phyloP scores from a whole-genome alignment of 2,329 filamentous ascomycete genomes.

The Calonectria hawksworthii region DNA sequence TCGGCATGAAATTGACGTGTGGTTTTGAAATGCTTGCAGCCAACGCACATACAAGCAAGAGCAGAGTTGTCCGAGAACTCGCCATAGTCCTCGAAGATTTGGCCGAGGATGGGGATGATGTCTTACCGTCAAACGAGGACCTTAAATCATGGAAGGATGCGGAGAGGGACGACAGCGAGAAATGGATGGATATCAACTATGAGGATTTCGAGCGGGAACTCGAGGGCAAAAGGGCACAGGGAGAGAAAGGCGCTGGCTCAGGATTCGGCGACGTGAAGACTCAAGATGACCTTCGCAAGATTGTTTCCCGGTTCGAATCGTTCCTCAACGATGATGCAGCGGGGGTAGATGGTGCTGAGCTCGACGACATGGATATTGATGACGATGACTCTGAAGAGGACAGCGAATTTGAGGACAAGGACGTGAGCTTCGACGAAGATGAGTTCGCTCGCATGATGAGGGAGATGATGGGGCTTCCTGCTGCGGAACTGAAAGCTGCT shows the following conservation, averaged over 20 bases:
- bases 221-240: slow-evolving; percentile 59
- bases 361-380: slow-evolving; percentile 79
- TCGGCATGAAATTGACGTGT: slow-evolving; percentile 90
- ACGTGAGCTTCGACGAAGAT: slow-evolving; percentile 85
- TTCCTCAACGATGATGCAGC: slow-evolving; percentile 91
- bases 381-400: slow-evolving; percentile 66
- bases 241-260: slow-evolving; percentile 50
- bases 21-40: slow-evolving; percentile 90
- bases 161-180: slow-evolving; percentile 82
- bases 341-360: slow-evolving; percentile 82
- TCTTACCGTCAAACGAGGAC: slow-evolving; percentile 80
- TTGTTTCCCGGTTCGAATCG: slow-evolving; percentile 92
- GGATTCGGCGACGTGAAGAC: slow-evolving; percentile 76
- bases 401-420: slow-evolving; percentile 78
- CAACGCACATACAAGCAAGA: slow-evolving; percentile 77
- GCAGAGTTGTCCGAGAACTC: slow-evolving; percentile 79
- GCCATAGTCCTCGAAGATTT: slow-evolving; percentile 82
- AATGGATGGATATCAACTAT: slow-evolving; percentile 94
- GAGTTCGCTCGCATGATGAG: slow-evolving; percentile 91
- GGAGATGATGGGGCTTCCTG: slow-evolving; percentile 84
- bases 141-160: slow-evolving; percentile 76
- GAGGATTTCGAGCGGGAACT: slow-evolving; percentile 90
- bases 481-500: slow-evolving; percentile 23
- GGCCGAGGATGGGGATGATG: slow-evolving; percentile 74
- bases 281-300: slow-evolving; percentile 86